Evolutionary conservation across 2,329 filamentous ascomycete species (phyloP), one percentile per base, ranked within the genome.

Genomic region (Botrytis squamosa): DNA sequence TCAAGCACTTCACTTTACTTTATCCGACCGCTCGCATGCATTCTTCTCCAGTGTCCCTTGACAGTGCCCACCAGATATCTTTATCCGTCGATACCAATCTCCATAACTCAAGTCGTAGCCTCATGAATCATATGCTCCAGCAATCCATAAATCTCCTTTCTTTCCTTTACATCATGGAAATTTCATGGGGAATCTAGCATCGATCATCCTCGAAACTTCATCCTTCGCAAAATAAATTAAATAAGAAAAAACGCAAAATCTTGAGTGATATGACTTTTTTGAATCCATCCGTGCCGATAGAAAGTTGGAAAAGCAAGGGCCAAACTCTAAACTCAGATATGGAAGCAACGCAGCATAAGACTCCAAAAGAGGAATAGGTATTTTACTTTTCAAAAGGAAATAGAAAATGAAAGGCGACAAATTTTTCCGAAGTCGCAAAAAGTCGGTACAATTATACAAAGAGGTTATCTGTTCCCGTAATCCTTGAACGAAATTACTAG

Each of bases 401-500:
- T 66, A 49, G 44, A 66, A 63, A 72, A 42, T 25, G 44, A 67
- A 66, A 42, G 49, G 38, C 70, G 70, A 72, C 70, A 67, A 29
- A 18, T 42, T 52, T 42, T 52, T 57, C 14, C 52, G 36, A 18
- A 14, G 36, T 62, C 65, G 60, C 60, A 38, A 33, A 44, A 66
- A 42, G 38, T 55, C 36, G 59, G 46, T 42, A 72, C 70, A 78
- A 76, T 77, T 78, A 78, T 80, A 79, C 78, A 80, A 80, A 78
- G 77, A 77, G 78, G 78, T 75, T 70, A 52, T 63, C 73, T 38
- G 36, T 75, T 75, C 42, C 46, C 59, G 70, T 77, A 79, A 80
- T 80, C 78, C 78, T 79, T 77, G 79, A 79, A 76, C 78, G 75
- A 78, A 76, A 75, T 77, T 76, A 77, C 78, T 79, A 78, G 78